Evolutionary conservation across 2,329 filamentous ascomycete species (phyloP), one percentile per base, ranked within the genome.

Genomic region (Aspergillus intermedius): DNA sequence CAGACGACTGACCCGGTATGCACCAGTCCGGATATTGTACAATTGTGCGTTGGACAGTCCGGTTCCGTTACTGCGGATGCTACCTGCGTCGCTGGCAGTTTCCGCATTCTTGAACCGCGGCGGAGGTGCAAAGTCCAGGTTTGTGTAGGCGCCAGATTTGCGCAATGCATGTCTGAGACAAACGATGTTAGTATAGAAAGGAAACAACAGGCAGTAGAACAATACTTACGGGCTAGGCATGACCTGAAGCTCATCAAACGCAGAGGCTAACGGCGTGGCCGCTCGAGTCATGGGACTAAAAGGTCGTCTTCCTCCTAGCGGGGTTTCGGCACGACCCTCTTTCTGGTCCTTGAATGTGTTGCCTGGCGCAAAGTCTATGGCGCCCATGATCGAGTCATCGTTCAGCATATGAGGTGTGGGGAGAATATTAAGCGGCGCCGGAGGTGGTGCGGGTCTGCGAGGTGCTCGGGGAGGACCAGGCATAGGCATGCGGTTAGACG

Each of bases 211-310:
- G 10, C 10, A 30, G 25, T 10, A 30, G 9, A 30, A 22, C 21
- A 5, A 5, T 54, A 86, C 87, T 86, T 82, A 91, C 82, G 93
- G 90, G 78, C 90, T 96, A 34, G 93, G 93, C 54, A 98, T 83
- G 7, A 80, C 78, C 10, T 85, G 72, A 53, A 97, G 82, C 50
- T 97, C 91, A 49, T 97, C 91, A 68, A 90, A 96, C 4, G 90
- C 79, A 51, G 86, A 88, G 21, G 79, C 84, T 35, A 96, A 77
- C 1, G 91, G 91, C n/a, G 83, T 86, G 63, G 88, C 85, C 25
- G 81, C 79, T 13, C 85, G 82, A 2, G 91, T 78, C 34, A 77
- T 75, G n/a, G 86, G 83, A 49, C 83, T 84, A 73, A 88, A 98
- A 1, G 89, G 83, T 30, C 83, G 72, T 34, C 74, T 56, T 15